phyloP scores from a whole-genome alignment of 768 basidiomycete species.

The Mycena vitilis region DNA sequence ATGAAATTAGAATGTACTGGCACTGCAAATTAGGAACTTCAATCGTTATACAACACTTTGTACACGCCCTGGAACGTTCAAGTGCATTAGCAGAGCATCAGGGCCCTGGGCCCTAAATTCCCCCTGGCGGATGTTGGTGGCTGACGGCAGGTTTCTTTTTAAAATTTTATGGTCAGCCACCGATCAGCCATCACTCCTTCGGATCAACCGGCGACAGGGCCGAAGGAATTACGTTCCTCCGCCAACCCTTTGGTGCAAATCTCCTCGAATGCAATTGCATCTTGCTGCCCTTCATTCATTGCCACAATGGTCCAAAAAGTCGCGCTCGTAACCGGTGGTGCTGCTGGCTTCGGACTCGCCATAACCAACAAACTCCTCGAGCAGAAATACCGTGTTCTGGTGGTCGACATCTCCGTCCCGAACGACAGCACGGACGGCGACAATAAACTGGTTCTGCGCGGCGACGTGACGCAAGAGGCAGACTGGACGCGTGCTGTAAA shows the following conservation, averaged over 20 bases:
- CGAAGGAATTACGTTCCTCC: conserved; percentile 6
- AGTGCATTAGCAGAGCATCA: no score
- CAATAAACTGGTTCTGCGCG: conserved; percentile 7
- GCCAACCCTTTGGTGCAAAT: background rate
- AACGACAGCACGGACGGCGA: conserved; percentile 4
- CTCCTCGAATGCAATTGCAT: background rate
- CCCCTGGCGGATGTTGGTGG: no score
- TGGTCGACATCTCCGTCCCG: conserved; percentile 22
- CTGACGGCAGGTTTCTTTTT: no score
- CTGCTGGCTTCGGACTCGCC: conserved; percentile 18
- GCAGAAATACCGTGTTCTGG: conserved; percentile 18
- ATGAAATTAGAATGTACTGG: conserved; percentile 1
- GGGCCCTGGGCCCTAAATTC: no score
- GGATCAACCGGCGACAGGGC: background rate
- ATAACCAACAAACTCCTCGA: conserved; percentile 20
- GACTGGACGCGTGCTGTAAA: conserved; percentile 18
- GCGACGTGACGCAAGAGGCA: conserved; percentile 9
- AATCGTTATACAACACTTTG: no score
- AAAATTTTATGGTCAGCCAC: no score
- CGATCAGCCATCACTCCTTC: background rate
- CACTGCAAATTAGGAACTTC: background rate
- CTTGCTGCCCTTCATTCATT: background rate
- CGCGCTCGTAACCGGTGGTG: conserved; percentile 21
- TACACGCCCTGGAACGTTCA: no score
- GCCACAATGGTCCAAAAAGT: conserved; percentile 10